Evolutionary conservation across 1,139 yeast species (phyloP), one percentile per base, ranked within the genome.

Genomic region (Magnusiomyces paraingens): DNA sequence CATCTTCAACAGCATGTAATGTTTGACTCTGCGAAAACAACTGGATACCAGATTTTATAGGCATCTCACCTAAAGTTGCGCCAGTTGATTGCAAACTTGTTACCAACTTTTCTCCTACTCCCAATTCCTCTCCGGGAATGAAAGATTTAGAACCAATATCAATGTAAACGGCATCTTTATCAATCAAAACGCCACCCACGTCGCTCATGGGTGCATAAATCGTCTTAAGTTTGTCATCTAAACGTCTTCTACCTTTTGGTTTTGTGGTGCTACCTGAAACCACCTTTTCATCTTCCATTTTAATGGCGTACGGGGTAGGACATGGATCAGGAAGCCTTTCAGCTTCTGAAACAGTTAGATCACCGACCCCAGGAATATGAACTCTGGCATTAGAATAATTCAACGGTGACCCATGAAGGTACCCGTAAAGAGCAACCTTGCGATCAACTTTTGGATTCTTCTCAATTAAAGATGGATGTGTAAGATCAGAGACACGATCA

Each of bases 171-270:
- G 99, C 97, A 74, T 94, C 99, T 66, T 86, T 91, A 72, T 94
- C 99, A 58, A 94, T 90, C 59, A 93, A 76, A 39, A 94, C 95
- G 66, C 99, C 99, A 54, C 98, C 98, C 26, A 93, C 97, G 70
- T 94, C 98, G 51, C 97, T 88, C 99, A 94, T 93, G 53, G 99
- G 99, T 0, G 99, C 99, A 68, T 94, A 94, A 1, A 94, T 90
- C 61, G 90, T 83, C 70, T 91, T 93, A 67, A 88, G 95, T 63
- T 86, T 88, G 66, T 94, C 99, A 63, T 93, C 98, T 55, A 94
- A 80, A 66, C 98, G 81, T 68, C 89, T 86, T 64, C 98, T 80
- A 69, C 97, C 81, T 66, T 84, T 80, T 58, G 70, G 67, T 12
- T 89, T 90, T 15, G 55, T 47, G 4, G 52, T 47, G 11, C 81